Conservation (phyloP, 2,329 filamentous ascomycete species). For the Penicillium crustosum region DNA sequence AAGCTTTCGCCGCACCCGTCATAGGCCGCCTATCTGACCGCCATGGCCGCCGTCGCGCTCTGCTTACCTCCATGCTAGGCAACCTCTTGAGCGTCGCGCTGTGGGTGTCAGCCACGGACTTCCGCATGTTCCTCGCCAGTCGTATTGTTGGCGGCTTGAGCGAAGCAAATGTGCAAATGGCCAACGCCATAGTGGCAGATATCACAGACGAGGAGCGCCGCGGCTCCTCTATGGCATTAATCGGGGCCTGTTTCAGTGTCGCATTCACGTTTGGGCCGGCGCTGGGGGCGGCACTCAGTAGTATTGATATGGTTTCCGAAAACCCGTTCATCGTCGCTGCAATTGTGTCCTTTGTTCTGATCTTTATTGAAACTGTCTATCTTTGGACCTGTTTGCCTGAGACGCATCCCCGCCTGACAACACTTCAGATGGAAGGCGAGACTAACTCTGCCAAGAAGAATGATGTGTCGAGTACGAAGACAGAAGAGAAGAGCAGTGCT, state of each 20-base stretch:
- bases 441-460: slow-evolving; percentile 23
- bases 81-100: slow-evolving; percentile 92
- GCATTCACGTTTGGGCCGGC: slow-evolving; percentile 96
- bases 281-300: slow-evolving; percentile 81
- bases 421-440: slow-evolving; percentile 14
- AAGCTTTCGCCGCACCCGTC: slow-evolving; percentile 86
- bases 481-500: neutral
- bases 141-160: slow-evolving; percentile 88
- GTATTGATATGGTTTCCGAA: slow-evolving; percentile 71
- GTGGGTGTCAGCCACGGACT: slow-evolving; percentile 91
- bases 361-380: slow-evolving; percentile 84
- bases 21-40: slow-evolving; percentile 87
- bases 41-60: slow-evolving; percentile 80
- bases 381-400: slow-evolving; percentile 83
- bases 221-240: slow-evolving; percentile 90
- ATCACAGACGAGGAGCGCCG: slow-evolving; percentile 83
- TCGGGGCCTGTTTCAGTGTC: slow-evolving; percentile 94
- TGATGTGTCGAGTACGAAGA: neutral
- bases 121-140: slow-evolving; percentile 92
- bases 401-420: slow-evolving; percentile 65
- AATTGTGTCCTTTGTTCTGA: slow-evolving; percentile 78
- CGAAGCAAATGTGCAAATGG: slow-evolving; percentile 95
- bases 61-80: slow-evolving; percentile 87
- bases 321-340: slow-evolving; percentile 96
- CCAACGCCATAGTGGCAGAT: slow-evolving; percentile 93